Conservation (phyloP, 176 grass and related monocot species). For the Bromus sterilis region DNA sequence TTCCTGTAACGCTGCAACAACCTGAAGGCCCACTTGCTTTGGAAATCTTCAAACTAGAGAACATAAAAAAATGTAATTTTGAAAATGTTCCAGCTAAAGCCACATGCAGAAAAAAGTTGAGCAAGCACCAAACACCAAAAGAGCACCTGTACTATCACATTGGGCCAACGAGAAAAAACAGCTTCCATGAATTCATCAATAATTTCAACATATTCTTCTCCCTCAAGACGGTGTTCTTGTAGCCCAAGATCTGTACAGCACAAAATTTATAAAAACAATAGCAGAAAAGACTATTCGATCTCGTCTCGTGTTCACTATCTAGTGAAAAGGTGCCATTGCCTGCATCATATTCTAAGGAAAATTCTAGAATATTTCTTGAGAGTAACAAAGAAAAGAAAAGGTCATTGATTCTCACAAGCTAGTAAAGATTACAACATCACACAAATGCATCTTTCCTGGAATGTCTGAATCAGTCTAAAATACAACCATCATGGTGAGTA, state of each 20-base stretch:
- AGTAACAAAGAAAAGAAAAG: neutral
- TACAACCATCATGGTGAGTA: neutral
- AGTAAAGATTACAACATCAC: neutral
- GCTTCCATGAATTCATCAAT: conserved; percentile 99
- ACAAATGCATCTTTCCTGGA: neutral
- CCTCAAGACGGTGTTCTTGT: conserved; percentile 89
- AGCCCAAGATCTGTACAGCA: conserved; percentile 60
- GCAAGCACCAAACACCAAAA: neutral
- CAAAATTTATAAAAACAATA: conserved; percentile 20
- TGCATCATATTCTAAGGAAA: conserved; percentile 8
- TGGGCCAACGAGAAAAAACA: conserved; percentile 91
- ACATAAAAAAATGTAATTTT: neutral
- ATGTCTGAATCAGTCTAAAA: neutral
- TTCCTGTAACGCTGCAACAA: conserved; percentile 91
- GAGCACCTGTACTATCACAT: conserved; percentile 94
- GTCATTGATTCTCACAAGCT: neutral
- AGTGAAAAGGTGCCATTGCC: conserved; percentile 12
- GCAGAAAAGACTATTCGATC: conserved; percentile 8
- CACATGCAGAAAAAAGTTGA: neutral
- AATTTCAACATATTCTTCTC: conserved; percentile 88
- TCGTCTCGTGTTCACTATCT: neutral
- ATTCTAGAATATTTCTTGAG: neutral
- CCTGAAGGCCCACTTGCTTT: conserved; percentile 98
- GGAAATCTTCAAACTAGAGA: conserved; percentile 96
- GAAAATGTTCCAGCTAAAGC: neutral